Conservation (phyloP, 805 yeast genomes). For the Zygotorulaspora chibaensis region DNA sequence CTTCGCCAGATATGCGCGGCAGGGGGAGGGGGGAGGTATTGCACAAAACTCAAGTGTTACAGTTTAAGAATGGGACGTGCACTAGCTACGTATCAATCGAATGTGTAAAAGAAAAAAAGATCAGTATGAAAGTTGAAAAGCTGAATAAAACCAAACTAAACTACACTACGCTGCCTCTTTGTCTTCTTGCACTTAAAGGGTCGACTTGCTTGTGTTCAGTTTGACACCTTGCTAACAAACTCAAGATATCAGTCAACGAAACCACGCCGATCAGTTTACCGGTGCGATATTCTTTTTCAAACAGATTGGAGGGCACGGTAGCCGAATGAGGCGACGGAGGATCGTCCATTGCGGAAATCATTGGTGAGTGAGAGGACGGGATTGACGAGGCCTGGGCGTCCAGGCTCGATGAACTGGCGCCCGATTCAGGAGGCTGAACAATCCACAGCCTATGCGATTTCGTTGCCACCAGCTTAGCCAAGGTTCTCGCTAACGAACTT, state of each 20-base stretch:
- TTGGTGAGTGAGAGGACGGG: conserved; percentile 20
- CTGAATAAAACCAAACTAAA: not conserved
- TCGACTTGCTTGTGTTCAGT: conserved; percentile 70
- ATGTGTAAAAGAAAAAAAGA: too few relatives aligned
- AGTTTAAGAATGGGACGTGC: too few relatives aligned
- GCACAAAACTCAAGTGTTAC: too few relatives aligned
- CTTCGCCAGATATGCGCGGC: too few relatives aligned
- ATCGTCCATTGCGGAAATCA: conserved; percentile 25
- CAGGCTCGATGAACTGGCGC: conserved; percentile 21
- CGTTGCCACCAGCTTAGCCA: conserved; percentile 94
- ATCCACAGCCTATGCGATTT: conserved; percentile 87
- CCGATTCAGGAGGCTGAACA: conserved; percentile 51
- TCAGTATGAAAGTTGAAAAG: not conserved
- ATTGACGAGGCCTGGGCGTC: conserved; percentile 21
- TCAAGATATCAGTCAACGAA: conserved; percentile 84
- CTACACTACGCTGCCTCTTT: conserved; percentile 56
- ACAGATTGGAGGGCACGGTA: conserved; percentile 23
- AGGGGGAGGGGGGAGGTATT: too few relatives aligned
- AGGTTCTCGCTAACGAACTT: conserved; percentile 78
- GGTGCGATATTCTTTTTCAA: conserved; percentile 50
- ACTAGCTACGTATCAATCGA: too few relatives aligned
- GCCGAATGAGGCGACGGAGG: conserved; percentile 18
- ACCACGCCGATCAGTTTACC: conserved; percentile 89
- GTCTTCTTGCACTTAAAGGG: conserved; percentile 83
- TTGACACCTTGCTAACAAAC: conserved; percentile 61